Evolutionary conservation across 208 protist species (phyloP).

Genomic region (Leishmania turanica): DNA sequence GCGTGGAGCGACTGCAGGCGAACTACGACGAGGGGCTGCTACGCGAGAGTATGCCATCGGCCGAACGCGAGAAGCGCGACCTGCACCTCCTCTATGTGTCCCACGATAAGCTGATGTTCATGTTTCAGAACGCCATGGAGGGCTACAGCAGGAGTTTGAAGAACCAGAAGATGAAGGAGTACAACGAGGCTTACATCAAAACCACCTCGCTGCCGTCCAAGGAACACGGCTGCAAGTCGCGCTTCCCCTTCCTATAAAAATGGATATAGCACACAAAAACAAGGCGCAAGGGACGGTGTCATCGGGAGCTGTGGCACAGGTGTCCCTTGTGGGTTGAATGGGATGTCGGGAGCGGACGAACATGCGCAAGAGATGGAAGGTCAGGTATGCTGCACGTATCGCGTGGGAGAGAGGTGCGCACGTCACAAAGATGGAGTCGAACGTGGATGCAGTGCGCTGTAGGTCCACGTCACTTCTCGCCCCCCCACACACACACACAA

Average conservation of each 20-base stretch:
- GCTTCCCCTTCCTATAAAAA: constrained; percentile 41
- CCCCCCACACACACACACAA: not conserved
- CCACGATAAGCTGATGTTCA: constrained; percentile 67
- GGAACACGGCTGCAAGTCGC: constrained; percentile 19
- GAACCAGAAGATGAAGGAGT: constrained; percentile 63
- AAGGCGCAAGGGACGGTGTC: not conserved
- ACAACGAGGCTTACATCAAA: constrained; percentile 40
- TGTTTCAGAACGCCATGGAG: constrained; percentile 80
- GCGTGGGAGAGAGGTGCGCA: not conserved
- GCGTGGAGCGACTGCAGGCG: constrained; percentile 67
- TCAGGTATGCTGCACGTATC: not conserved
- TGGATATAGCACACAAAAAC: not conserved
- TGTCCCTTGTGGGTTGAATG: not conserved
- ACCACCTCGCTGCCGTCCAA: constrained; percentile 21
- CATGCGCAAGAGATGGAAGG: not conserved
- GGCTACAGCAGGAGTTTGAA: constrained; percentile 58
- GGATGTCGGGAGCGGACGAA: not conserved
- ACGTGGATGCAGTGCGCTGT: not conserved
- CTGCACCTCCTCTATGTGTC: constrained; percentile 45
- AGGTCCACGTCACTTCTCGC: not conserved
- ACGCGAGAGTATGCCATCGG: constrained; percentile 56
- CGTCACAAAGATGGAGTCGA: not conserved
- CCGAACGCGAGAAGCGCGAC: constrained; percentile 63
- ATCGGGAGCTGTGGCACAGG: not conserved
- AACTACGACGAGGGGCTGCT: constrained; percentile 81